phyloP scores from a whole-genome alignment of 2,329 filamentous ascomycete genomes.

The Penicillium expansum region DNA sequence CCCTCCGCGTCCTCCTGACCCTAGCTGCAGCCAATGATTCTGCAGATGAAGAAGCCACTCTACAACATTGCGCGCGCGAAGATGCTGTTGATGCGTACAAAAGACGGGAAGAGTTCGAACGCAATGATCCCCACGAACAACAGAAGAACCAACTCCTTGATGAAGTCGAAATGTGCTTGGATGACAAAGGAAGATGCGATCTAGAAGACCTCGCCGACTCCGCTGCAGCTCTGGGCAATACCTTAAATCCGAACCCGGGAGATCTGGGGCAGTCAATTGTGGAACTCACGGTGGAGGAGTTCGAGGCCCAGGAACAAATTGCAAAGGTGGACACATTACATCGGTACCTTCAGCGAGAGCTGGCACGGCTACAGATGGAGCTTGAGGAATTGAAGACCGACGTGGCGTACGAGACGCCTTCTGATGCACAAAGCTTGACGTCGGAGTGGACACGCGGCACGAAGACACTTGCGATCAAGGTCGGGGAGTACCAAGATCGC shows the following conservation, averaged over 20 bases:
- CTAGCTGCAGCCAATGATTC: conserved; percentile 74
- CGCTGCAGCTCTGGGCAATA: conserved; percentile 49
- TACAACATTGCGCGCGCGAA: conserved; percentile 38
- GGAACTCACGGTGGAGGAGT: conserved; percentile 54
- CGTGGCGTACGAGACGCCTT: conserved; percentile 52
- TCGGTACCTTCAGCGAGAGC: conserved; percentile 54
- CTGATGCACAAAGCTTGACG: conserved; percentile 66
- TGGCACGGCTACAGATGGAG: conserved; percentile 34
- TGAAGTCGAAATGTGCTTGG: conserved; percentile 55
- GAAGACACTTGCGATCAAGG: conserved; percentile 63
- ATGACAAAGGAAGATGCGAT: conserved; percentile 52
- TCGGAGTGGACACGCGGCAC: conserved; percentile 69
- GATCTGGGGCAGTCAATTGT: conserved; percentile 55
- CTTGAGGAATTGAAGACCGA: conserved; percentile 34
- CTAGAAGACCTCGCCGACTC: conserved; percentile 59
- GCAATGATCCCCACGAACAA: conserved; percentile 23
- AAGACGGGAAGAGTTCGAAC: conserved; percentile 27
- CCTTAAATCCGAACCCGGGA: conserved; percentile 50
- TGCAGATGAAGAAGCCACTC: conserved; percentile 48
- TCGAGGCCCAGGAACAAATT: conserved; percentile 56
- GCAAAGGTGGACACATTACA: conserved; percentile 57
- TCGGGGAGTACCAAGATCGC: conserved; percentile 64
- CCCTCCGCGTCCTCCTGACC: conserved; percentile 69
- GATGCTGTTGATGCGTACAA: conserved; percentile 36
- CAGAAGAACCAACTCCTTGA: conserved; percentile 48